A percentile compares a stretch with the other conserved stretches of the same genome.
Evolutionary conservation across 192 early-diverging fungal genomes (phyloP).

Genomic region (Mortierella alpina): DNA sequence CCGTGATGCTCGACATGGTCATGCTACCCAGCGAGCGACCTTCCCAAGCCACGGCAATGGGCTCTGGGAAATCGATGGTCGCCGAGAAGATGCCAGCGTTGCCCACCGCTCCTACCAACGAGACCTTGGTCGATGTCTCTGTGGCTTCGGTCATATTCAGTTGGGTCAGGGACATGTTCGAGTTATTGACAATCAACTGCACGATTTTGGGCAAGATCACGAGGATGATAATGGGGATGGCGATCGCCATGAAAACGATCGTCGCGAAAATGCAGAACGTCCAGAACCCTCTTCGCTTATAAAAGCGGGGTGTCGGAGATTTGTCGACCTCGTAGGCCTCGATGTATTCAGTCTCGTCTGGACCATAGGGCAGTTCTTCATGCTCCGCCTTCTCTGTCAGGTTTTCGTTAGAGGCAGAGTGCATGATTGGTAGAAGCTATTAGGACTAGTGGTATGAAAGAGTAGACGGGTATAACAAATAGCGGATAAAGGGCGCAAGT

Average conservation of each 20-base stretch:
- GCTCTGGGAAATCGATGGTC: conserved; percentile 58
- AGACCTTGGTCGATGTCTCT: conserved; percentile 54
- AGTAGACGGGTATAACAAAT: background rate
- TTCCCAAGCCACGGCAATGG: conserved; percentile 62
- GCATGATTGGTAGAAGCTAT: conserved; percentile 10
- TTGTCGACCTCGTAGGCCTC: conserved; percentile 28
- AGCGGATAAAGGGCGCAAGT: background rate
- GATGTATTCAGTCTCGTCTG: conserved; percentile 36
- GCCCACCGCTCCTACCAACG: conserved; percentile 57
- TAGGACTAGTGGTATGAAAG: background rate
- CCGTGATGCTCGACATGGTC: conserved; percentile 55
- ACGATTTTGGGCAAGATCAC: conserved; percentile 64
- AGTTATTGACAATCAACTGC: conserved; percentile 59
- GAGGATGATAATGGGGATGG: conserved; percentile 60
- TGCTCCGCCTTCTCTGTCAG: conserved; percentile 23
- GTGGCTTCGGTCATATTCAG: conserved; percentile 62
- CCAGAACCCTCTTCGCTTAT: conserved; percentile 62
- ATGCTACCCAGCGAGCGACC: conserved; percentile 58
- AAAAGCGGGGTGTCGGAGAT: conserved; percentile 37
- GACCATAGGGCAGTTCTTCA: conserved; percentile 27
- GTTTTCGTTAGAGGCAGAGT: conserved; percentile 27
- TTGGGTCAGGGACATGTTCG: conserved; percentile 45
- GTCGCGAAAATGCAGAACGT: conserved; percentile 52
- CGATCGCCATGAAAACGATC: conserved; percentile 54
- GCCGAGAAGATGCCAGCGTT: conserved; percentile 66